These are phyloP conservation scores for Simplicillium sp. DNA, from an alignment of 2,329 filamentous ascomycete genomes.

Conservation along the genomic window DNA sequence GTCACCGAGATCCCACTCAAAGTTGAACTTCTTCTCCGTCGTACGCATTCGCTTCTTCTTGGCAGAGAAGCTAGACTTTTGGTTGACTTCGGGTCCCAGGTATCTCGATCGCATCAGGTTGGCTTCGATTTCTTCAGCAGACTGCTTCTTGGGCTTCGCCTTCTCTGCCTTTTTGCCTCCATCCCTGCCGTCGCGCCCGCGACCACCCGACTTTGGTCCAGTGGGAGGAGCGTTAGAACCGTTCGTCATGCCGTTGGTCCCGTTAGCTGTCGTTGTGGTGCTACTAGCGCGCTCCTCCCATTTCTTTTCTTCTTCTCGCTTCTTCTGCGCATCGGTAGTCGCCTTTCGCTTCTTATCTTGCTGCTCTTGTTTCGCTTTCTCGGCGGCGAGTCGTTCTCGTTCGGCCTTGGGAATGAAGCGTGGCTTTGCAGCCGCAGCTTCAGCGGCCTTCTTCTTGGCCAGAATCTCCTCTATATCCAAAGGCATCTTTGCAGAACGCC, in stretches of 20 bases:
- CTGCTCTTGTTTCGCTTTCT: constrained; percentile 64
- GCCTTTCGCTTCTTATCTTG: constrained; percentile 42
- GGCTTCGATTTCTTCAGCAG: constrained; percentile 58
- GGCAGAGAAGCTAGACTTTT: constrained; percentile 76
- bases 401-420: constrained; percentile 80
- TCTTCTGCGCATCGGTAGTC: constrained; percentile 57
- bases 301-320: constrained; percentile 51
- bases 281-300: constrained; percentile 18
- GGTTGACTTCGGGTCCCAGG: constrained; percentile 82
- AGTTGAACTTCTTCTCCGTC: constrained; percentile 96
- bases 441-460: constrained; percentile 75
- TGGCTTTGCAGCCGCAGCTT: constrained; percentile 76
- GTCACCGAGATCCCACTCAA: constrained; percentile 93
- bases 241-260: constrained; percentile 14
- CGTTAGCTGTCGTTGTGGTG: constrained; percentile 15
- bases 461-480: constrained; percentile 81
- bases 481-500: constrained; percentile 18
- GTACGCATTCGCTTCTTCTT: constrained; percentile 93
- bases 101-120: constrained; percentile 72
- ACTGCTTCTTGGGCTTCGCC: constrained; percentile 24
- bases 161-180: constrained; percentile 24
- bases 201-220: constrained; percentile 43
- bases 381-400: constrained; percentile 68
- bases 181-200: constrained; percentile 37
- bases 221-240: constrained; percentile 40